These are phyloP conservation scores for Pyrus communis DNA, from an alignment of 306 rosid species.

Conservation along the genomic window DNA sequence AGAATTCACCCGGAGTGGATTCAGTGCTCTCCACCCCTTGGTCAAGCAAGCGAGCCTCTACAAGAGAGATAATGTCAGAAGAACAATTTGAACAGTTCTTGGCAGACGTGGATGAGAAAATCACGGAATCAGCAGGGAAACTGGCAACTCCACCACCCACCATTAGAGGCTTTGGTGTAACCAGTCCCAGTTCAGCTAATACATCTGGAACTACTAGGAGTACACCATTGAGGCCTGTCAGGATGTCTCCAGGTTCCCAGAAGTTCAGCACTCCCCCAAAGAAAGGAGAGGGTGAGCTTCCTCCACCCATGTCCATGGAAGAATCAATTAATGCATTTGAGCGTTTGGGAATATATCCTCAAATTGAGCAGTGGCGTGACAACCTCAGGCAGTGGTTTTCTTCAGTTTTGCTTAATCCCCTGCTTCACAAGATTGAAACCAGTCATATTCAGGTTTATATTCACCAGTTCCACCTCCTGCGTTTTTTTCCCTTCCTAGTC, in stretches of 20 bases:
- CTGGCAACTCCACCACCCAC: conserved; percentile 92
- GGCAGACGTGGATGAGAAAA: conserved; percentile 71
- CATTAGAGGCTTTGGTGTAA: conserved; percentile 56
- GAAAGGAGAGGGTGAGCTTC: conserved; percentile 80
- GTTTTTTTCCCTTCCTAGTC: neutral
- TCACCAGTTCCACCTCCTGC: conserved; percentile 3
- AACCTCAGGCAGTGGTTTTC: conserved; percentile 89
- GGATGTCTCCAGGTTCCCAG: conserved; percentile 96
- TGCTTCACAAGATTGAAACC: conserved; percentile 66
- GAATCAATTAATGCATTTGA: conserved; percentile 73
- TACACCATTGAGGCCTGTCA: conserved; percentile 87
- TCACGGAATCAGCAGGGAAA: conserved; percentile 68
- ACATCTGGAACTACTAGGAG: conserved; percentile 77
- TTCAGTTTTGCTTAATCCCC: conserved; percentile 65
- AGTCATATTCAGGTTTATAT: conserved; percentile 72
- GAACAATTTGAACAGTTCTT: conserved; percentile 76
- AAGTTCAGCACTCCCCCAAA: conserved; percentile 87
- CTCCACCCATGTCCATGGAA: conserved; percentile 94
- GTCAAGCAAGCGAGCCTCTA: conserved; percentile 62
- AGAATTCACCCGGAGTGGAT: conserved; percentile 48
- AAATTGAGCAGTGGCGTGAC: conserved; percentile 94
- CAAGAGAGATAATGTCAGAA: conserved; percentile 72
- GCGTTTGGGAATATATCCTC: conserved; percentile 77
- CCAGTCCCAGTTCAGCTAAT: conserved; percentile 66
- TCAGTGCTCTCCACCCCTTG: conserved; percentile 57